Evolutionary conservation across 2,329 filamentous ascomycete species (phyloP).

Genomic region (Talaromyces sp.): DNA sequence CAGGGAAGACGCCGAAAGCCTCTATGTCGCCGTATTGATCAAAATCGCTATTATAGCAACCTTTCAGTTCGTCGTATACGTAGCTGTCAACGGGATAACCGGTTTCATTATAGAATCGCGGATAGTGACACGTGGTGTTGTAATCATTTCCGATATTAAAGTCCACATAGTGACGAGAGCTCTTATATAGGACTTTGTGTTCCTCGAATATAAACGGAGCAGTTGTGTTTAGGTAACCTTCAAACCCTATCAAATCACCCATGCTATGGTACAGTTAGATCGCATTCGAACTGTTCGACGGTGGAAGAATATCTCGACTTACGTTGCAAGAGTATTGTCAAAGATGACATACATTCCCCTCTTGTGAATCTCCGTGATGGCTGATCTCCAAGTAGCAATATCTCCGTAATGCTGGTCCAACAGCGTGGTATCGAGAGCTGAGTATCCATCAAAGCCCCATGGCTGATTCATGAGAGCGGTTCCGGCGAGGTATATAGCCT

Average conservation of each 20-base stretch:
- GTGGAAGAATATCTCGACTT: constrained; percentile 23
- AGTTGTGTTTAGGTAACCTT: constrained; percentile 55
- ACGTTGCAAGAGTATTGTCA: constrained; percentile 62
- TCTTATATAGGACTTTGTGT: constrained; percentile 56
- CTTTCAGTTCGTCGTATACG: constrained; percentile 45
- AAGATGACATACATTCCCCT: constrained; percentile 62
- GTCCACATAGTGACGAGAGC: constrained; percentile 52
- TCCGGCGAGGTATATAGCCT: constrained; percentile 60
- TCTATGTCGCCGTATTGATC: constrained; percentile 61
- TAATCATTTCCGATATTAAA: constrained; percentile 53
- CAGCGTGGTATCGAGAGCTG: constrained; percentile 57
- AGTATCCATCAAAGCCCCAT: constrained; percentile 59
- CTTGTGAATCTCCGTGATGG: constrained; percentile 56
- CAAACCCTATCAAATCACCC: constrained; percentile 59
- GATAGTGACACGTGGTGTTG: constrained; percentile 53
- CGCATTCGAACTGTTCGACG: not conserved
- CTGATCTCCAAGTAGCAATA: constrained; percentile 53
- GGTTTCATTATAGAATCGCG: constrained; percentile 57
- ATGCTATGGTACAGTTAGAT: constrained; percentile 33
- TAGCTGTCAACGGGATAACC: constrained; percentile 48
- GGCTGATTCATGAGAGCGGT: constrained; percentile 60
- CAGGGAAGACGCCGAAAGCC: constrained; percentile 58
- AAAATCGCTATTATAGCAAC: constrained; percentile 60
- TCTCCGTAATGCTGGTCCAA: constrained; percentile 59
- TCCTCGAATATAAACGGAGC: constrained; percentile 53